These are phyloP conservation scores for Venturia pyrina DNA, from an alignment of 2,329 filamentous ascomycete species.

Conservation along the genomic window DNA sequence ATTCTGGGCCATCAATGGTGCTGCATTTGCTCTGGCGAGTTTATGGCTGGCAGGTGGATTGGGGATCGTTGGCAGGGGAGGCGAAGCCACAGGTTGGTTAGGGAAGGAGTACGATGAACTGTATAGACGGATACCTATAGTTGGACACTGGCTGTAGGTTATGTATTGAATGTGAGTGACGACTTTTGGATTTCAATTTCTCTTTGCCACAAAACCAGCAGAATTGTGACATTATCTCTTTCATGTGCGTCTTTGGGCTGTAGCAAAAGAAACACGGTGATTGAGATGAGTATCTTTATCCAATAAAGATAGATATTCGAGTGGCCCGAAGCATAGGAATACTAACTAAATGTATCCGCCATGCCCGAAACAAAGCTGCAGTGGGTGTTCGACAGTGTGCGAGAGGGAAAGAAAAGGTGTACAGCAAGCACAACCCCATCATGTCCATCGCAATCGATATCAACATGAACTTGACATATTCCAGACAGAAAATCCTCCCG, in stretches of 20 bases:
- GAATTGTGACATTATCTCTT: too few species aligned
- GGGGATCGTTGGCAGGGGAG: conserved; percentile 65
- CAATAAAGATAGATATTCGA: background rate
- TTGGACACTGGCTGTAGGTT: conserved; percentile 41
- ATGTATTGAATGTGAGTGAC: background rate
- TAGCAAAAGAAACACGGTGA: background rate
- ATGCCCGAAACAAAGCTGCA: background rate
- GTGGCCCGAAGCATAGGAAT: background rate
- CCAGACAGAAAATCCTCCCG: background rate
- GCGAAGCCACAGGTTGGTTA: conserved; percentile 65
- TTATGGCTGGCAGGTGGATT: conserved; percentile 78
- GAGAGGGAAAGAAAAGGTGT: background rate
- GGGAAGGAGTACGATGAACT: conserved; percentile 70
- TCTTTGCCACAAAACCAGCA: too few species aligned
- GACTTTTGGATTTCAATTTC: background rate
- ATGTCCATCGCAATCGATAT: background rate
- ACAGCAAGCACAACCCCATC: background rate
- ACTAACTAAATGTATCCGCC: background rate
- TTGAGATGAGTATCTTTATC: background rate
- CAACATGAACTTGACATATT: background rate
- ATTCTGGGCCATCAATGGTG: conserved; percentile 62
- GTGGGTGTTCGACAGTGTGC: background rate
- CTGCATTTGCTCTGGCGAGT: conserved; percentile 46
- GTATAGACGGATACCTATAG: conserved; percentile 49
- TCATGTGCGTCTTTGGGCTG: too few species aligned